Conservation (phyloP, 345 rosid species). For the Rhizophora apiculata region DNA sequence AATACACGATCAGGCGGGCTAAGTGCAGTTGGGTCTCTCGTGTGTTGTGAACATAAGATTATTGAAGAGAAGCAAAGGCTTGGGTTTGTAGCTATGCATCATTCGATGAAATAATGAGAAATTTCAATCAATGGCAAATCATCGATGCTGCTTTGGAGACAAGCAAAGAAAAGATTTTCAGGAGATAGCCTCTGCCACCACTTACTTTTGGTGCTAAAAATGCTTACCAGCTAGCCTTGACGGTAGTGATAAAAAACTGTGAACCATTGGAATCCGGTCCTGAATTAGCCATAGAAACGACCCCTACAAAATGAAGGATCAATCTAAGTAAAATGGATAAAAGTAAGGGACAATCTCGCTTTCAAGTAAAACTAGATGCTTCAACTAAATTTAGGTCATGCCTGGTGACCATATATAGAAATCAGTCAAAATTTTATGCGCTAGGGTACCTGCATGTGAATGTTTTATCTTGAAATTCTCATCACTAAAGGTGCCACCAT, state of each 20-base stretch:
- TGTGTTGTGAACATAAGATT: no score
- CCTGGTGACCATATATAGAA: neutral
- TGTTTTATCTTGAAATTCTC: constrained; percentile 87
- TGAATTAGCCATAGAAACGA: constrained; percentile 87
- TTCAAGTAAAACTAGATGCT: neutral
- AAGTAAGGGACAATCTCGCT: neutral
- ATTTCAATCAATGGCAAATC: no score
- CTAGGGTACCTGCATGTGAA: constrained; percentile 67
- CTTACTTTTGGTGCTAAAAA: neutral
- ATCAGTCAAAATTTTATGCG: constrained; percentile 2
- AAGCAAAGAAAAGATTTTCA: no score
- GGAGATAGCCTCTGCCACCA: no score
- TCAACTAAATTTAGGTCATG: neutral
- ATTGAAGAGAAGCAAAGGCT: neutral
- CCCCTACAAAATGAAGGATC: constrained; percentile 41
- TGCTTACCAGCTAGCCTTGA: constrained; percentile 91
- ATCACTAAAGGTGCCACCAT: constrained; percentile 79
- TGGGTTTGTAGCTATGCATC: neutral
- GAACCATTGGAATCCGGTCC: constrained; percentile 96
- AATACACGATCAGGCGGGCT: neutral
- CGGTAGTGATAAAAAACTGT: constrained; percentile 88
- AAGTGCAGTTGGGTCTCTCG: neutral
- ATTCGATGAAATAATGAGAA: neutral
- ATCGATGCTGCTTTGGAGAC: no score
- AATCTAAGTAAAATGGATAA: neutral